Evolutionary conservation across 2,329 filamentous ascomycete species (phyloP).

Genomic region (Aphanoascus verrucosus): DNA sequence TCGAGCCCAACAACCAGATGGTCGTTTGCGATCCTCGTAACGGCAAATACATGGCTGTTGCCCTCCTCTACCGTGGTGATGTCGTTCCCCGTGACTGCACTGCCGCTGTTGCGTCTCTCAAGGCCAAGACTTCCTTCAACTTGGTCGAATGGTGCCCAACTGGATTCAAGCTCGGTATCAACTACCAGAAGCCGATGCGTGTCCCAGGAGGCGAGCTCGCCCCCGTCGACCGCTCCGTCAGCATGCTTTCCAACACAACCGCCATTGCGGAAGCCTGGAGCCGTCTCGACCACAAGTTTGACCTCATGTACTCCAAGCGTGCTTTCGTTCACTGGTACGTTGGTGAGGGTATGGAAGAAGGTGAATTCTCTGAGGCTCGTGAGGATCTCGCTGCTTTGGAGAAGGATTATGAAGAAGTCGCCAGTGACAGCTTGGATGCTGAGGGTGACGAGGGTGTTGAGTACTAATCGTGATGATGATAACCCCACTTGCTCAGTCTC

Average conservation of each 20-base stretch:
- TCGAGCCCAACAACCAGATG: conserved; percentile 99
- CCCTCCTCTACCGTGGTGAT: conserved; percentile 94
- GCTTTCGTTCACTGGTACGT: conserved; percentile 99
- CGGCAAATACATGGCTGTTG: conserved; percentile 99
- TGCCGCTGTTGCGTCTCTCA: conserved; percentile 83
- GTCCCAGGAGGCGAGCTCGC: conserved; percentile 95
- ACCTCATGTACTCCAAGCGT: conserved; percentile 99
- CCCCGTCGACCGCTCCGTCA: conserved; percentile 96
- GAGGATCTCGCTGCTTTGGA: conserved; percentile 97
- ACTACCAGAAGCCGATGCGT: conserved; percentile 94
- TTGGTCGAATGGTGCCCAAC: conserved; percentile 99
- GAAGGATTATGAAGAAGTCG: conserved; percentile 97
- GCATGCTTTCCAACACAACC: conserved; percentile 92
- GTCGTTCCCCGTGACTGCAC: conserved; percentile 95
- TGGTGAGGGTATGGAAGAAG: conserved; percentile 99
- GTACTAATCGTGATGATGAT: conserved; percentile 22
- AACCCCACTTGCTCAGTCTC: conserved; percentile 4
- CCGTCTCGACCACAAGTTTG: conserved; percentile 93
- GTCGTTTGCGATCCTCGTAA: conserved; percentile 98
- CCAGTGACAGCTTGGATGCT: conserved; percentile 55
- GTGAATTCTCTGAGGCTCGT: conserved; percentile 97
- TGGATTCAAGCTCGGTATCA: conserved; percentile 99
- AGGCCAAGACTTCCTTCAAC: conserved; percentile 98
- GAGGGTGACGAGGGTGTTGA: conserved; percentile 45
- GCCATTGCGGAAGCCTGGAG: conserved; percentile 98